A percentile compares a stretch with the other conserved stretches of the same genome.
Evolutionary conservation across 306 rosid species (phyloP).

Genomic region (Trichosanthes truncata): DNA sequence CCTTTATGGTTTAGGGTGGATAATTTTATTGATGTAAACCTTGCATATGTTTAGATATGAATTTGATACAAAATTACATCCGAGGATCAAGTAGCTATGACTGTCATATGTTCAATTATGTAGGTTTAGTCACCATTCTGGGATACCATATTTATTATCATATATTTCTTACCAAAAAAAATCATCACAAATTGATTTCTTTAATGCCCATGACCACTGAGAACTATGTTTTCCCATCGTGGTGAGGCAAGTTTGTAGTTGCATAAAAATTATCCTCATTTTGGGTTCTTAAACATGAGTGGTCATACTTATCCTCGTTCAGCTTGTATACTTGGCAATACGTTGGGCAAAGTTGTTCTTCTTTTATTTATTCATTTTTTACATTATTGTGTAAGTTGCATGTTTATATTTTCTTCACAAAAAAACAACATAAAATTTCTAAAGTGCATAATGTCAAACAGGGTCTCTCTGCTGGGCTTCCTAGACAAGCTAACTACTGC

Average conservation of each 20-base stretch:
- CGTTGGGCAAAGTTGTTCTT: neutral
- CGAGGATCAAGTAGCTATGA: neutral
- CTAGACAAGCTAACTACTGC: constrained; percentile 95
- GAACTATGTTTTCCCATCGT: too few relatives aligned
- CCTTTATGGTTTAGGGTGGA: neutral
- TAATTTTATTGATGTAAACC: neutral
- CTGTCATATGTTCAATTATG: neutral
- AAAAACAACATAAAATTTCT: constrained; percentile 7
- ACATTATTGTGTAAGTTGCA: neutral
- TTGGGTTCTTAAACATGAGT: too few relatives aligned
- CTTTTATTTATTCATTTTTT: neutral
- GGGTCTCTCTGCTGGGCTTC: constrained; percentile 94
- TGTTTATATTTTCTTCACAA: neutral
- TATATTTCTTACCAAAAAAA: neutral
- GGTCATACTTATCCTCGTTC: neutral
- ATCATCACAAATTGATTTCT: neutral
- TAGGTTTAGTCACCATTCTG: neutral
- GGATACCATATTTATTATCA: neutral
- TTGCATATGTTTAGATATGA: neutral
- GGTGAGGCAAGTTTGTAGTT: neutral
- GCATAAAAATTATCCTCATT: neutral
- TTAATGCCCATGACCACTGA: neutral
- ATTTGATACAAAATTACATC: neutral
- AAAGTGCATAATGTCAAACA: constrained; percentile 22
- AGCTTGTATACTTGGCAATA: neutral